phyloP scores from a whole-genome alignment of 495 filamentous ascomycete genomes.

The Penicillium cosmopolitanum region DNA sequence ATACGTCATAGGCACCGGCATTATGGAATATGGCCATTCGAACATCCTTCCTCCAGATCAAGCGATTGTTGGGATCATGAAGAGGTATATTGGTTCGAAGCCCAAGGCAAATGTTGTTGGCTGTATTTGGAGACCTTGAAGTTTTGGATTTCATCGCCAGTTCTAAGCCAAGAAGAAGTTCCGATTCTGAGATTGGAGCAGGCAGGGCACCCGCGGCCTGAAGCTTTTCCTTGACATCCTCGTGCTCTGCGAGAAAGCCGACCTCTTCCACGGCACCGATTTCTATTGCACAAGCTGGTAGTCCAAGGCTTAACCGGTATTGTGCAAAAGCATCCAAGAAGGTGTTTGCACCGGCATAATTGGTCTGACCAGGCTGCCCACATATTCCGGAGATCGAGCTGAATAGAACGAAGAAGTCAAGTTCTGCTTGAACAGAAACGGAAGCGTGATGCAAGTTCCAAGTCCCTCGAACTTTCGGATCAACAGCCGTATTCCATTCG shows the following conservation, averaged over 20 bases:
- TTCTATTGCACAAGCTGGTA: conserved; percentile 15
- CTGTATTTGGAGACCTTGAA: neutral
- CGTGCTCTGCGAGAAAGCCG: conserved; percentile 33
- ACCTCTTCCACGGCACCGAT: conserved; percentile 25
- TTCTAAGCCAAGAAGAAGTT: neutral
- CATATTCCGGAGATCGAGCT: conserved; percentile 35
- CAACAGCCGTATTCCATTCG: neutral
- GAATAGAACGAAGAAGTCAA: conserved; percentile 53
- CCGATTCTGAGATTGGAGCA: neutral
- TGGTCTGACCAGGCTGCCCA: conserved; percentile 36
- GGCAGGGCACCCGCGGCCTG: neutral
- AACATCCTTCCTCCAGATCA: conserved; percentile 27
- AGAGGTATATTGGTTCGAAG: conserved; percentile 8
- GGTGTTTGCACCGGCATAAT: conserved; percentile 36
- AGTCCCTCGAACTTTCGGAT: conserved; percentile 9
- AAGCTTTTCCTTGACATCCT: conserved; percentile 11
- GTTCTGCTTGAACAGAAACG: neutral
- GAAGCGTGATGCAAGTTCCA: conserved; percentile 3
- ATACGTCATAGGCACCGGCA: neutral
- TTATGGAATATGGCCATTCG: conserved; percentile 37
- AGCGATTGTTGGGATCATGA: conserved; percentile 15
- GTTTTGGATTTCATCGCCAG: neutral
- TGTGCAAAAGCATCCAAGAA: conserved; percentile 35
- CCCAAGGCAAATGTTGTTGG: conserved; percentile 15
- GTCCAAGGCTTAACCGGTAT: neutral